phyloP scores from a whole-genome alignment of 768 basidiomycete species.

The Panaeolus cyanescens region DNA sequence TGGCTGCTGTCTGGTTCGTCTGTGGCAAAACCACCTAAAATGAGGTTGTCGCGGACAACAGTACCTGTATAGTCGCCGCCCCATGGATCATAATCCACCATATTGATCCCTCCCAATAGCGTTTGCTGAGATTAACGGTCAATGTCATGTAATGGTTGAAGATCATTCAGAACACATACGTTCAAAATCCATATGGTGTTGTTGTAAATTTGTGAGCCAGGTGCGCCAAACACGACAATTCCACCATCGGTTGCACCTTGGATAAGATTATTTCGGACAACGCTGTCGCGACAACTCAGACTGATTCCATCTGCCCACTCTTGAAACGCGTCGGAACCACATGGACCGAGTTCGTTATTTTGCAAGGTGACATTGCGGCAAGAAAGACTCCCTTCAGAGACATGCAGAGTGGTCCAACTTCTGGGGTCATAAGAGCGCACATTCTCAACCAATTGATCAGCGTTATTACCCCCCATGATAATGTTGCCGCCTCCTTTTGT shows the following conservation, averaged over 20 bases:
- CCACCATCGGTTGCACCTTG: slow-evolving; percentile 78
- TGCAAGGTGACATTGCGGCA: slow-evolving; percentile 70
- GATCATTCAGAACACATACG: slow-evolving; percentile 37
- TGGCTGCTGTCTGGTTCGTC: slow-evolving; percentile 37
- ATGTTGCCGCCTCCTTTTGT: slow-evolving; percentile 74
- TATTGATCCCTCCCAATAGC: slow-evolving; percentile 73
- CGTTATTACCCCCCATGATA: slow-evolving; percentile 80
- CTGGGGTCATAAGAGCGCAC: slow-evolving; percentile 78
- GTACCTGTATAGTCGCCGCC: slow-evolving; percentile 66
- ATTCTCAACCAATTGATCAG: slow-evolving; percentile 73
- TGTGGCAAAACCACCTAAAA: slow-evolving; percentile 71
- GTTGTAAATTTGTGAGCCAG: slow-evolving; percentile 71
- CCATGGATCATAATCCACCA: slow-evolving; percentile 75
- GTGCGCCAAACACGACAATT: slow-evolving; percentile 77
- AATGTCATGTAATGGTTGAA: slow-evolving; percentile 2
- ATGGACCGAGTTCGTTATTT: slow-evolving; percentile 85
- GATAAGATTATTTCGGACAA: slow-evolving; percentile 70
- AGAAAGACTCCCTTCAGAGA: slow-evolving; percentile 64
- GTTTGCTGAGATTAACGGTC: slow-evolving; percentile 48
- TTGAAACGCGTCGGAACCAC: slow-evolving; percentile 62
- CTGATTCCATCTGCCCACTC: slow-evolving; percentile 88
- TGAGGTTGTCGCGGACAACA: slow-evolving; percentile 65
- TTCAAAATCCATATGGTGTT: slow-evolving; percentile 76
- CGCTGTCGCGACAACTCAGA: slow-evolving; percentile 61
- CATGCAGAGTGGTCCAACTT: slow-evolving; percentile 82